A percentile compares a stretch with the other conserved stretches of the same genome.
phyloP scores from a whole-genome alignment of 2,329 filamentous ascomycete species.

The Fusarium tjaetaba region DNA sequence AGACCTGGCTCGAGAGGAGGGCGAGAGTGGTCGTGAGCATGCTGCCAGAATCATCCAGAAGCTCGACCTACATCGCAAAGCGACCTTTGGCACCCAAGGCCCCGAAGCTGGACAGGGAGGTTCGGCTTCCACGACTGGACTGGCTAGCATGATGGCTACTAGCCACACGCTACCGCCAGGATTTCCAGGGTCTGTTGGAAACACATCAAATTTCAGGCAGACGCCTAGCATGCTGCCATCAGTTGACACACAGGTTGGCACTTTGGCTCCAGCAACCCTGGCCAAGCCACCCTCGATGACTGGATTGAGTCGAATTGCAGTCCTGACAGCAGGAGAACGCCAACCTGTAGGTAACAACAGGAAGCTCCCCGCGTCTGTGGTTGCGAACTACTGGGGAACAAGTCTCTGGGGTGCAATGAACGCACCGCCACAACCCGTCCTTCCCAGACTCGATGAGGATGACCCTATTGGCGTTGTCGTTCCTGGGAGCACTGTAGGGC shows the following conservation, averaged over 20 bases:
- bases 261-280: conserved; percentile 82
- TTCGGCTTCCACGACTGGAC: conserved; percentile 66
- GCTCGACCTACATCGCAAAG: conserved; percentile 87
- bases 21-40: conserved; percentile 81
- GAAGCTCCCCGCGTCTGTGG: conserved; percentile 81
- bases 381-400: conserved; percentile 95
- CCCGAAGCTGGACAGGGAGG: conserved; percentile 51
- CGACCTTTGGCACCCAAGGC: conserved; percentile 62
- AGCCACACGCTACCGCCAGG: conserved; percentile 82
- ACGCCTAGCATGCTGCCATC: conserved; percentile 48
- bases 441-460: conserved; percentile 50
- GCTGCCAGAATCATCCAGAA: conserved; percentile 92
- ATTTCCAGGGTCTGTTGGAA: conserved; percentile 50
- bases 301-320: conserved; percentile 85
- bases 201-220: conserved; percentile 43
- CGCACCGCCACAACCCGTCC: conserved; percentile 43
- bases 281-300: conserved; percentile 86
- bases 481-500: conserved; percentile 46
- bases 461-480: conserved; percentile 56
- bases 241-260: conserved; percentile 63
- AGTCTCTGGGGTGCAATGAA: conserved; percentile 71
- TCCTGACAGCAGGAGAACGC: conserved; percentile 82
- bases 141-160: conserved; percentile 85
- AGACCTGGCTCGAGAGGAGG: conserved; percentile 69
- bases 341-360: conserved; percentile 74